These are phyloP conservation scores for Volvox carteri DNA, from an alignment of 163 green algal genomes.

Conservation along the genomic window DNA sequence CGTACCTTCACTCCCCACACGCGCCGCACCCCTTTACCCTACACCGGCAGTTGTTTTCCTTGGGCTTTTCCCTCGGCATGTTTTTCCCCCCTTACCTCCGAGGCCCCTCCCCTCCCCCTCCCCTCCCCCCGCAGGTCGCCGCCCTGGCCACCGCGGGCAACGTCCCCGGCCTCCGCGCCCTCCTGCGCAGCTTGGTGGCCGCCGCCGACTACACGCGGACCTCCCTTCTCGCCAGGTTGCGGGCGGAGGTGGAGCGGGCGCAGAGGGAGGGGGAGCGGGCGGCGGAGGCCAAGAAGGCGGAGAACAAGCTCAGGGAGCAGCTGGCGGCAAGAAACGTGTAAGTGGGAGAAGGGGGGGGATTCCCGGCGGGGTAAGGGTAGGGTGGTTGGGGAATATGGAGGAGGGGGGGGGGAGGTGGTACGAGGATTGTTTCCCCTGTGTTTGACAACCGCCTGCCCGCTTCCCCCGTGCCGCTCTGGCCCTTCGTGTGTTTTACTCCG, in stretches of 20 bases:
- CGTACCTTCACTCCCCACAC: too few species aligned
- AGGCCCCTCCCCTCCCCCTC: neutral
- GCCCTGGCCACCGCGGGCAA: slow-evolving; percentile 35
- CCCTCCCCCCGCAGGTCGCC: slow-evolving; percentile 19
- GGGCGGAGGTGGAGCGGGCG: slow-evolving; percentile 31
- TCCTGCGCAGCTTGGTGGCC: slow-evolving; percentile 35
- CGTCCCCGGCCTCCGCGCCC: slow-evolving; percentile 36
- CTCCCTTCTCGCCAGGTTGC: neutral
- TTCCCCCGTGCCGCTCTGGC: too few species aligned
- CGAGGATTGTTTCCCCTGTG: too few species aligned
- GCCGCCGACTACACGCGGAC: slow-evolving; percentile 21
- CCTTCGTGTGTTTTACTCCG: too few species aligned
- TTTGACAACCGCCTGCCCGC: too few species aligned
- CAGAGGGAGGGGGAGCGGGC: slow-evolving; percentile 25
- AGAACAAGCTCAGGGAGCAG: slow-evolving; percentile 14
- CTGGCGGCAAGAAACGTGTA: slow-evolving; percentile 40
- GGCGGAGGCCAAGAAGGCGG: neutral
- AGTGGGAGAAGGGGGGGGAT: neutral
- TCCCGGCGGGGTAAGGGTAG: neutral
- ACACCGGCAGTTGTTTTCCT: neutral
- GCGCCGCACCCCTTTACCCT: too few species aligned
- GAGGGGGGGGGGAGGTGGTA: neutral
- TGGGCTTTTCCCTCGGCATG: neutral
- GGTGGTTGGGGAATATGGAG: neutral
- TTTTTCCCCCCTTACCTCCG: too few species aligned